Conservation (phyloP, 345 rosid genomes). For the Hypericum perforatum region DNA sequence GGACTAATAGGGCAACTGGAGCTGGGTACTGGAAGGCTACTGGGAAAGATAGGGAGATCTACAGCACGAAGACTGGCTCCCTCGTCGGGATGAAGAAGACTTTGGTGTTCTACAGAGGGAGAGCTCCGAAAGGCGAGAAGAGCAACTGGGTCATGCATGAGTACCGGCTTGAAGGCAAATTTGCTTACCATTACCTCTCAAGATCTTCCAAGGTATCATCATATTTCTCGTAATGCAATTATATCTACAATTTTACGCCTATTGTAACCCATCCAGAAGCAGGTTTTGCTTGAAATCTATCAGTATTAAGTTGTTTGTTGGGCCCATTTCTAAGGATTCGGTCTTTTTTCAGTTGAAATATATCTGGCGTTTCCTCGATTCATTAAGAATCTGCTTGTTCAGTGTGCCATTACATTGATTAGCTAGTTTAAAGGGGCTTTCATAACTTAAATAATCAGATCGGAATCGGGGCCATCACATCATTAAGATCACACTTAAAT, state of each 20-base stretch:
- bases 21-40: conserved; percentile 6
- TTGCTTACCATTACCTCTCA: background rate
- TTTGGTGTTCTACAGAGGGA: background rate
- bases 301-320: too few relatives aligned
- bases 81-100: conserved; percentile 6
- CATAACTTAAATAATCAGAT: too few relatives aligned
- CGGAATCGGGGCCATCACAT: too few relatives aligned
- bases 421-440: too few relatives aligned
- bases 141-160: conserved; percentile 5
- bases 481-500: too few relatives aligned
- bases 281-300: too few relatives aligned
- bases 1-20: background rate
- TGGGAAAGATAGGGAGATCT: conserved; percentile 1
- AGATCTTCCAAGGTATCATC: background rate
- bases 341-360: too few relatives aligned
- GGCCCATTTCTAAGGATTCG: too few relatives aligned
- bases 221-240: background rate
- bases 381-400: too few relatives aligned
- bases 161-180: conserved; percentile 2
- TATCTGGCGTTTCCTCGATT: too few relatives aligned
- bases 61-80: background rate
- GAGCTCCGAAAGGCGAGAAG: conserved; percentile 2
- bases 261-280: background rate
- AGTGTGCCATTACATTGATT: too few relatives aligned
- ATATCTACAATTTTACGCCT: background rate